phyloP scores from a whole-genome alignment of 2,329 filamentous ascomycete genomes.

The Ophiostoma australiae region DNA sequence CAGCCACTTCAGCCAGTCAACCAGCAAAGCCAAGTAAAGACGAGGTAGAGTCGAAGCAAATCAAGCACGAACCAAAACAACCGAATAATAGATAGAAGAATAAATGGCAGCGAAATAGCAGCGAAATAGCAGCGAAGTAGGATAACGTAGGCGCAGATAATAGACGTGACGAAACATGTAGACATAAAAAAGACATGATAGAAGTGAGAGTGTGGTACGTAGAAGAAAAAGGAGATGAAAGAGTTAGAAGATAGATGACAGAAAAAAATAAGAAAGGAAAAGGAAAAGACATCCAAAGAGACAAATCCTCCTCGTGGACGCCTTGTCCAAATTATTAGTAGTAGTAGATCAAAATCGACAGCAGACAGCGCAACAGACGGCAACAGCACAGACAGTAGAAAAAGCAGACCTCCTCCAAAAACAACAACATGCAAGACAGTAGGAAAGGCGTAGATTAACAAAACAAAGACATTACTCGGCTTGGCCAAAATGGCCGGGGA shows the following conservation, averaged over 20 bases:
- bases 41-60: neutral
- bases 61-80: neutral
- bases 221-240: neutral
- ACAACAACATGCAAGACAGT: neutral
- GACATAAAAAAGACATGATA: conserved; percentile 5
- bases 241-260: neutral
- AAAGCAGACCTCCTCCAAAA: neutral
- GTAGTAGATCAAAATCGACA: conserved; percentile 6
- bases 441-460: neutral
- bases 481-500: conserved; percentile 14
- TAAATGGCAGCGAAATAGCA: neutral
- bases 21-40: neutral
- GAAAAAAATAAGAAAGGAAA: neutral
- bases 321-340: conserved; percentile 8
- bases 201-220: neutral
- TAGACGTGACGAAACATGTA: conserved; percentile 1
- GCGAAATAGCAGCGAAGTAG: neutral
- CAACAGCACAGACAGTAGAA: neutral
- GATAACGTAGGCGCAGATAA: neutral
- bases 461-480: conserved; percentile 22
- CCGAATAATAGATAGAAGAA: neutral
- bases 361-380: neutral
- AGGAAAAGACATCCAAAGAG: neutral
- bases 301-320: neutral
- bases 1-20: neutral